Evolutionary conservation across 2,329 filamentous ascomycete species (phyloP).

Genomic region (Hypoxylon sp.): DNA sequence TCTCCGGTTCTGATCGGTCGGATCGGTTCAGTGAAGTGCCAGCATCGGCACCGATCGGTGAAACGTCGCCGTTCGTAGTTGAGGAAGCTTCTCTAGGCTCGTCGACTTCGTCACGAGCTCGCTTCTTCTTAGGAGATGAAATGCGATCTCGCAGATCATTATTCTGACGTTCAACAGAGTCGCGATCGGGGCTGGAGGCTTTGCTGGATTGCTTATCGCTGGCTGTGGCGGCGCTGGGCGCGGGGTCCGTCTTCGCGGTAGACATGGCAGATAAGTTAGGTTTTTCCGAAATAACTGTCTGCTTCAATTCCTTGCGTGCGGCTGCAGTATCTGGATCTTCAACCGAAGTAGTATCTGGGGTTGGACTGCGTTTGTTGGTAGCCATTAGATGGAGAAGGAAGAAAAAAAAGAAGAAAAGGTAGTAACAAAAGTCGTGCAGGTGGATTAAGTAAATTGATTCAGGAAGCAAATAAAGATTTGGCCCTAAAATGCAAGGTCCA

Average conservation of each 20-base stretch:
- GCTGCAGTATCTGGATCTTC: conserved; percentile 72
- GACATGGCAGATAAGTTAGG: conserved; percentile 43
- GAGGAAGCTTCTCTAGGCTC: conserved; percentile 53
- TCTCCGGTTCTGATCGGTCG: conserved; percentile 68
- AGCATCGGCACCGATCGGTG: conserved; percentile 55
- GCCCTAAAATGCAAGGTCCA: not conserved
- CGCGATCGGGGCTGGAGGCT: conserved; percentile 32
- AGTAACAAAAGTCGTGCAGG: not conserved
- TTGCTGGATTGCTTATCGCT: conserved; percentile 31
- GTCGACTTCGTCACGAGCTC: conserved; percentile 67
- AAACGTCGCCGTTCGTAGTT: conserved; percentile 48
- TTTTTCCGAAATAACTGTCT: conserved; percentile 68
- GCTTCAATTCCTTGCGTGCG: conserved; percentile 69
- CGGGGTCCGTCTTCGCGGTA: conserved; percentile 39
- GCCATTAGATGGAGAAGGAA: conserved; percentile 35
- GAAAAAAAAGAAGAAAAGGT: not conserved
- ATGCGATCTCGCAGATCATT: conserved; percentile 59
- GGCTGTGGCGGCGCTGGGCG: conserved; percentile 27
- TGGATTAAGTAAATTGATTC: not conserved
- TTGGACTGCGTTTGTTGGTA: conserved; percentile 42
- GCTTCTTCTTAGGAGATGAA: conserved; percentile 72
- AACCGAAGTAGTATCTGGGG: conserved; percentile 35
- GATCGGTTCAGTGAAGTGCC: conserved; percentile 54
- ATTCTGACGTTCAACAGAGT: conserved; percentile 37
- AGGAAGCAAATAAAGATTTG: not conserved